Percentiles rank a stretch among this genome's conserved stretches.
Evolutionary conservation across 257 asterid species (phyloP).

Genomic region (Solanum paucissectum): DNA sequence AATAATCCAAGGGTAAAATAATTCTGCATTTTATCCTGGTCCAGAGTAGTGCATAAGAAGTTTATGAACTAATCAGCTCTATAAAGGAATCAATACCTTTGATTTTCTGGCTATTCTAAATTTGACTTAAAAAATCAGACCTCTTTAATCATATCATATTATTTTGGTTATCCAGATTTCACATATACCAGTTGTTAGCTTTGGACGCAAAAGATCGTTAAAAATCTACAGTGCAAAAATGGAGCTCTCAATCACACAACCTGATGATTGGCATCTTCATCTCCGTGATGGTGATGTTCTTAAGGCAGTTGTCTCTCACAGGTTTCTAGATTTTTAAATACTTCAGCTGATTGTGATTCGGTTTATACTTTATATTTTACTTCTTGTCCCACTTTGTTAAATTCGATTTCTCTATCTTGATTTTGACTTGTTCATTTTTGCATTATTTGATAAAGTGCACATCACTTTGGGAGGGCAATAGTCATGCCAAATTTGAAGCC

Average conservation of each 20-base stretch:
- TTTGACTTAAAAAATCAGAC: background rate
- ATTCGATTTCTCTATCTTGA: background rate
- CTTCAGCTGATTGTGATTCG: background rate
- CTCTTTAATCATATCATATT: background rate
- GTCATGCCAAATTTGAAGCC: conserved; percentile 93
- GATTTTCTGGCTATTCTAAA: background rate
- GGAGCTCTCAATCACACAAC: conserved; percentile 72
- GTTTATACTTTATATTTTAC: background rate
- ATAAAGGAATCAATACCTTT: background rate
- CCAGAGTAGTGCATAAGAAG: background rate
- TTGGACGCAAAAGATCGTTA: conserved; percentile 16
- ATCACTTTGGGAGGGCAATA: conserved; percentile 83
- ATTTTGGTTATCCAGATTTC: conserved; percentile 23
- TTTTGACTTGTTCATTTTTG: background rate
- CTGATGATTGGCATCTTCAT: conserved; percentile 99
- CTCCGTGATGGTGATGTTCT: conserved; percentile 95
- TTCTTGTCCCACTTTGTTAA: background rate
- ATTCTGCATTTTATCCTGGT: background rate
- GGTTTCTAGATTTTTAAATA: conserved; percentile 21
- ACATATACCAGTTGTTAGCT: conserved; percentile 8
- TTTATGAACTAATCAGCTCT: background rate
- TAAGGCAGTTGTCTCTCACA: conserved; percentile 66
- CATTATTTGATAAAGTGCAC: conserved; percentile 33
- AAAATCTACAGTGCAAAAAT: conserved; percentile 26
- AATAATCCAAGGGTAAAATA: background rate